Evolutionary conservation across 2,329 filamentous ascomycete genomes (phyloP), one percentile per base, ranked within the genome.

Genomic region (Botrytis sinoallii): DNA sequence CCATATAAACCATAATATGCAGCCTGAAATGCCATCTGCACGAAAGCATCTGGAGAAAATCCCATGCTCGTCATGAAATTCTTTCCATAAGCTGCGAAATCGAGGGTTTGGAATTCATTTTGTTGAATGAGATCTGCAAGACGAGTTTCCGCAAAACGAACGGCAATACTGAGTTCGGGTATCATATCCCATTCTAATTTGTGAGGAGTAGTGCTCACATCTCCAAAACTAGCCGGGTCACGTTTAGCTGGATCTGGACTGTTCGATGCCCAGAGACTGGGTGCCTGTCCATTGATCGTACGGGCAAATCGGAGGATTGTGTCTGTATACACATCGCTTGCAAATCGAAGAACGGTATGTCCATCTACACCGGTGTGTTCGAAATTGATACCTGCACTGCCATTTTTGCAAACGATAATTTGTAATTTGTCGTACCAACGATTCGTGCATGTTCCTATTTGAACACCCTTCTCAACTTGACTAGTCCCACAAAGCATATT

Each of bases 371-470:
- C 96, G 0, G 96, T 99, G 81, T 99, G 96, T 82, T 99, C 96
- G 79, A 99, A 98, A 84, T 99, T 99, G 89, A 99, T 98, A 9
- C 96, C 96, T 0, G 96, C 96, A 80, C 94, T 97, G 73, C 96
- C 96, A 83, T 98, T 99, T 85, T 97, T 97, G 87, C 96, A 98
- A 69, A 99, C 96, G 72, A 99, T 98, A 76, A 99, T 98, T 81
- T 99, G 96, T 66, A 99, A 87, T 85, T 99, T 99, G 84, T 99
- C 96, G 81, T 99, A 99, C 96, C 96, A 99, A 75, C 96, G 88
- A 83, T 99, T 99, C 22, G 95, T 98, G 84, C 96, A 99, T 2
- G 96, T 98, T 44, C 96, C 96, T 63, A 98, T 94, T 83, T 99
- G 96, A 2, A 99, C 93, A 7, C 96, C 96, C 81, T 92, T 93